These are phyloP conservation scores for Parsonsia alboflavescens DNA, from an alignment of 257 asterid genomes.

Conservation along the genomic window DNA sequence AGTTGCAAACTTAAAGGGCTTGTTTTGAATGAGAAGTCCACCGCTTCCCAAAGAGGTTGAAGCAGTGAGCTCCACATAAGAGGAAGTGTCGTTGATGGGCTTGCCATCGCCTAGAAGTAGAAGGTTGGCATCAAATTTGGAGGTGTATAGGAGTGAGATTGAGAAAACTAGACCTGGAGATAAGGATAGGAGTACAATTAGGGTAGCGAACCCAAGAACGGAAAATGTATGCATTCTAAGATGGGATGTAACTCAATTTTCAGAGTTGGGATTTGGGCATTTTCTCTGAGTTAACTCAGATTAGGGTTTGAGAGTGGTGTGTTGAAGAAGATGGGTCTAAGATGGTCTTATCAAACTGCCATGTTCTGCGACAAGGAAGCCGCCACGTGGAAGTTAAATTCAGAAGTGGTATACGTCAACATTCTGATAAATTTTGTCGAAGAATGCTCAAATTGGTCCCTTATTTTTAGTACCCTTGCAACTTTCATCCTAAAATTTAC, in stretches of 20 bases:
- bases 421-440: too few relatives aligned
- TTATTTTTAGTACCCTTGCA: too few relatives aligned
- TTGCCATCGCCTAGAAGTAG: slow-evolving; percentile 59
- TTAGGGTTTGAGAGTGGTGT: not conserved
- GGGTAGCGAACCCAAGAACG: not conserved
- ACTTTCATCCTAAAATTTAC: too few relatives aligned
- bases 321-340: not conserved
- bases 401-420: too few relatives aligned
- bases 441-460: too few relatives aligned
- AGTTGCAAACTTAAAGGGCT: slow-evolving; percentile 42
- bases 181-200: slow-evolving; percentile 25
- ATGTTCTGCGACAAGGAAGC: not conserved
- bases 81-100: slow-evolving; percentile 17
- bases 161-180: slow-evolving; percentile 30
- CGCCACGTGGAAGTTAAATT: too few relatives aligned
- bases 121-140: slow-evolving; percentile 44
- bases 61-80: slow-evolving; percentile 50
- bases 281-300: not conserved
- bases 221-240: slow-evolving; percentile 6
- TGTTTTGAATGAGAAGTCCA: slow-evolving; percentile 53
- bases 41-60: slow-evolving; percentile 45
- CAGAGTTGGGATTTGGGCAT: not conserved
- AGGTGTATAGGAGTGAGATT: slow-evolving; percentile 34
- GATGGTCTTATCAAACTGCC: not conserved
- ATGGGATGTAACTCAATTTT: not conserved